These are phyloP conservation scores for Arachis stenosperma DNA, from an alignment of 306 rosid species.

Conservation along the genomic window DNA sequence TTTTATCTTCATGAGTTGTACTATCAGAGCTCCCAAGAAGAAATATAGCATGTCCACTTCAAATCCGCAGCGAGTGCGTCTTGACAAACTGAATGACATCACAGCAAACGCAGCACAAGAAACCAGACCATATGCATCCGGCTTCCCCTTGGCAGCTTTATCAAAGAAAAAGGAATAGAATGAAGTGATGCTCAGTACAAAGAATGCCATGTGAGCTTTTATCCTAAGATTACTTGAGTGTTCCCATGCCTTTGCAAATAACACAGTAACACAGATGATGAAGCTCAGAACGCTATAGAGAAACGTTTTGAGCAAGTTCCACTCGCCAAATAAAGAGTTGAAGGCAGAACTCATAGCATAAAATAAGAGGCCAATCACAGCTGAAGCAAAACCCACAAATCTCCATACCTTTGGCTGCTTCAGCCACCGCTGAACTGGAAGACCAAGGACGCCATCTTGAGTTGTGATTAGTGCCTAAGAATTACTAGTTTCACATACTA, in stretches of 20 bases:
- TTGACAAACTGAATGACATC: constrained; percentile 27
- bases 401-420: neutral
- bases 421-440: no score
- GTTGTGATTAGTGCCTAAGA: no score
- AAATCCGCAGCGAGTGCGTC: constrained; percentile 13
- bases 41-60: constrained; percentile 26
- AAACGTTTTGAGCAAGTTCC: constrained; percentile 11
- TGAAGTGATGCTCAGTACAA: constrained; percentile 28
- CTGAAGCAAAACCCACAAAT: constrained; percentile 1
- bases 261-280: neutral
- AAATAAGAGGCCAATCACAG: constrained; percentile 21
- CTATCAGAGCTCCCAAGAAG: constrained; percentile 3
- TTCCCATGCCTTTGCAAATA: constrained; percentile 4
- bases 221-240: neutral
- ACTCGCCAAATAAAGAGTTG: constrained; percentile 26
- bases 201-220: constrained; percentile 11
- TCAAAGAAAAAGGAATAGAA: constrained; percentile 30
- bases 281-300: neutral
- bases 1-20: constrained; percentile 27
- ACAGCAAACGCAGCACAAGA: constrained; percentile 25
- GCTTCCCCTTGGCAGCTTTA: constrained; percentile 24
- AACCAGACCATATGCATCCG: constrained; percentile 28
- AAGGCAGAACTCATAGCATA: constrained; percentile 29
- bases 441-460: no score
- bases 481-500: neutral